Conservation (phyloP, 2,329 filamentous ascomycete species). For the Cladosporium cucumerinum region DNA sequence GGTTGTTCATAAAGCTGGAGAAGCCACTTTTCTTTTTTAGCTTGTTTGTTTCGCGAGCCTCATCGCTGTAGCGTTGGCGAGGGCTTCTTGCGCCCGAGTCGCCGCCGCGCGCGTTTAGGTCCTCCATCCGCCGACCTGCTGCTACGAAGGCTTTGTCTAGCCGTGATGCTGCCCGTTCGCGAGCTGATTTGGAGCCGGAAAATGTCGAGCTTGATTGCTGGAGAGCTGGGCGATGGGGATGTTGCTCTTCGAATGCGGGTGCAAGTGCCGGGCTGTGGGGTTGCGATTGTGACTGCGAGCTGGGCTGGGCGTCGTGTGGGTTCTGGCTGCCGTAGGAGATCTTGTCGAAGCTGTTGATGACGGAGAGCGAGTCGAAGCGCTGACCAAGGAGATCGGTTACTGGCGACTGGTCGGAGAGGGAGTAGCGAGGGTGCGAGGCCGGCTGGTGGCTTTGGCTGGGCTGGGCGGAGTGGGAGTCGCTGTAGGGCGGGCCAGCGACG, state of each 20-base stretch:
- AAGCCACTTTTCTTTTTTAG: slow-evolving; percentile 81
- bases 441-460: slow-evolving; percentile 1
- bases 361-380: slow-evolving; percentile 39
- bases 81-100: slow-evolving; percentile 51
- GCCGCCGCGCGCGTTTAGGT: slow-evolving; percentile 43
- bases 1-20: slow-evolving; percentile 79
- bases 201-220: slow-evolving; percentile 17
- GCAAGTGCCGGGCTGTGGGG: slow-evolving; percentile 16
- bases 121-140: slow-evolving; percentile 48
- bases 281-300: slow-evolving; percentile 15
- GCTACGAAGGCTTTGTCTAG: slow-evolving; percentile 43
- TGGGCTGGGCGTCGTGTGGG: slow-evolving; percentile 20
- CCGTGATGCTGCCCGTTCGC: slow-evolving; percentile 18
- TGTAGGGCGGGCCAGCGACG: slow-evolving; percentile 3
- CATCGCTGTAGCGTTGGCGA: slow-evolving; percentile 73
- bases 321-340: slow-evolving; percentile 26
- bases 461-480: background rate
- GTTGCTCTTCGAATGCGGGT: slow-evolving; percentile 8
- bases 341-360: slow-evolving; percentile 37
- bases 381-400: slow-evolving; percentile 37
- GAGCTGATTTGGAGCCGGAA: slow-evolving; percentile 6
- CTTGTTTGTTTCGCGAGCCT: slow-evolving; percentile 64
- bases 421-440: slow-evolving; percentile 23
- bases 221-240: slow-evolving; percentile 17
- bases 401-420: slow-evolving; percentile 33